Base-by-base conservation (phyloP, 805 yeast genomes). In the Cyberlindnera xishuangbannaensis region DNA sequence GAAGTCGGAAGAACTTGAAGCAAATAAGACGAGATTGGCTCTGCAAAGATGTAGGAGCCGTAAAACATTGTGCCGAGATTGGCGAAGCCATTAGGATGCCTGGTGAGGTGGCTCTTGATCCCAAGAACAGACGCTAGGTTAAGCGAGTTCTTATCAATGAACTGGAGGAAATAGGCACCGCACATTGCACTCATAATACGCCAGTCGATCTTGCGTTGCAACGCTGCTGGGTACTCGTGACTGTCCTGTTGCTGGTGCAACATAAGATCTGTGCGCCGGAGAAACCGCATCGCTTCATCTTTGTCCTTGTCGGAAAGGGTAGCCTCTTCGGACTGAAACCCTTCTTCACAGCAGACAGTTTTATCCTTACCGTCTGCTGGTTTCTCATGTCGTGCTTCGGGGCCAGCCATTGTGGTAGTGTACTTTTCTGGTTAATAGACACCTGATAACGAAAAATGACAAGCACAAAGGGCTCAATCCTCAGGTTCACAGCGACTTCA, bases 81-180 rank as follows among this genome's bases (percentile, higher is more conserved):
- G 15, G 75, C 67, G 45, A 67, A 74, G 31, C 75, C 70, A 25
- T 71, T 62, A 6, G 67, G 60, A 24, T 59, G 56, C 13, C 18
- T 25, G 2, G 13, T 20, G 40, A 73, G 58, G 45, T 72, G 63
- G 3, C 60, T 50, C 46, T 67, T 71, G 44, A 76, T 72, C 1
- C 82, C 82, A 80, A 77, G 71, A 2, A 76, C 76, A 12, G 78
- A 78, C 3, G 83, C 78, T 47, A 76, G 73, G 41, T 76, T 75
- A 25, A 72, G 53, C 31, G 76, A 53, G n/a, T 73, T 64, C 45
- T 77, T 77, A 43, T 77, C 83, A 36, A 76, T 55, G 44, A 72
- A 73, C 57, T 76, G 79, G 13, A 75, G 53, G 36, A 76, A 67
- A 43, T 76, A 76, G 11, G 73, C 65, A 23, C 65, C 58, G 43